Evolutionary conservation across 805 yeast species (phyloP).

Genomic region (Saturnispora silvae): DNA sequence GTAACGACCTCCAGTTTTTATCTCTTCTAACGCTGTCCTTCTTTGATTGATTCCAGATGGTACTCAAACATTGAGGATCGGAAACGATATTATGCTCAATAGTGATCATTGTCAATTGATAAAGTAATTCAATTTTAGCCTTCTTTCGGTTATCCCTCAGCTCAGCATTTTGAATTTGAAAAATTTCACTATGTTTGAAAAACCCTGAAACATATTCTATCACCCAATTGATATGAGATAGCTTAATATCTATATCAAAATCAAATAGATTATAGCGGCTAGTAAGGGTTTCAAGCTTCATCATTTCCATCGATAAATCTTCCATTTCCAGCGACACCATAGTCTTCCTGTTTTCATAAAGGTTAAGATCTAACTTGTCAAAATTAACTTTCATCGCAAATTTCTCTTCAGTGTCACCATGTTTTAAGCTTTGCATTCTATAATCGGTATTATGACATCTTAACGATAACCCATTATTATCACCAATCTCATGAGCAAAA

Average conservation of each 20-base stretch:
- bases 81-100: constrained; percentile 43
- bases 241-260: constrained; percentile 3
- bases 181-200: background rate
- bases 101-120: constrained; percentile 31
- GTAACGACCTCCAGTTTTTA: constrained; percentile 81
- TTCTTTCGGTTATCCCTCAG: constrained; percentile 11
- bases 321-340: constrained; percentile 2
- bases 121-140: constrained; percentile 31
- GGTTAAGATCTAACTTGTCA: constrained; percentile 2
- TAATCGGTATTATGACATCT: background rate
- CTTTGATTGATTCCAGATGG: constrained; percentile 8
- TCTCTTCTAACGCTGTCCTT: constrained; percentile 38
- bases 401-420: constrained; percentile 30
- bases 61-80: constrained; percentile 64
- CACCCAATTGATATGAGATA: constrained; percentile 3
- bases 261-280: background rate
- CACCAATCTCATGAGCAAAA: constrained; percentile 1
- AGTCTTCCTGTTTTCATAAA: constrained; percentile 2
- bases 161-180: constrained; percentile 1
- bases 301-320: background rate
- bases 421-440: constrained; percentile 15
- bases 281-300: background rate
- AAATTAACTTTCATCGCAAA: constrained; percentile 22
- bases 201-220: constrained; percentile 1
- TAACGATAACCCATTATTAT: constrained; percentile 5